Evolutionary conservation across 768 basidiomycete species (phyloP).

Genomic region (Tulasnella sp.): DNA sequence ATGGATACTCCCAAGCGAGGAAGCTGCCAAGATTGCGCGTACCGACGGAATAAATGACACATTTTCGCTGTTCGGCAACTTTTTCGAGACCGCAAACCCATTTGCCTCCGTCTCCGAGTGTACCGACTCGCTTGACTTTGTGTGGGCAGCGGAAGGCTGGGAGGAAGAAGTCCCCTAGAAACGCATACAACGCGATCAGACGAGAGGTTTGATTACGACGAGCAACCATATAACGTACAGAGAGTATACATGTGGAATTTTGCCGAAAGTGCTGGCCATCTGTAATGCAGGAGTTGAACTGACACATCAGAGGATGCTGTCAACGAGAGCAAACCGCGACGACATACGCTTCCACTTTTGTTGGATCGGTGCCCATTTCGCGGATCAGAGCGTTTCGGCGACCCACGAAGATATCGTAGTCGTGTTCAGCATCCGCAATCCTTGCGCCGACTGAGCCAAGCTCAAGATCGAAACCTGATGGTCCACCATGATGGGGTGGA

Average conservation of each 20-base stretch:
- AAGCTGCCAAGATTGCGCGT: neutral
- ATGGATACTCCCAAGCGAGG: neutral
- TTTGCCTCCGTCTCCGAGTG: conserved; percentile 15
- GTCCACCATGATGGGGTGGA: neutral
- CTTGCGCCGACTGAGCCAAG: neutral
- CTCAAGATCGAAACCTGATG: neutral
- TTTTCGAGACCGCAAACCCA: conserved; percentile 14
- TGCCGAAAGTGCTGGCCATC: neutral
- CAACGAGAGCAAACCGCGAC: neutral
- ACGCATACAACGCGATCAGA: neutral
- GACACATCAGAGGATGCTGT: neutral
- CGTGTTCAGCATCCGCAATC: neutral
- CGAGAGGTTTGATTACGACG: neutral
- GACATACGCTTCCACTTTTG: conserved; percentile 7
- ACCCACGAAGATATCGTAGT: conserved; percentile 1
- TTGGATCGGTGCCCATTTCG: conserved; percentile 1
- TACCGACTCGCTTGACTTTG: conserved; percentile 9
- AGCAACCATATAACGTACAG: neutral
- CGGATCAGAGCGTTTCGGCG: conserved; percentile 5
- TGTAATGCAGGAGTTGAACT: neutral
- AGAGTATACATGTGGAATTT: conserved; percentile 7
- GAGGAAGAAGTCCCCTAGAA: conserved; percentile 15
- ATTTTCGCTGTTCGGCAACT: conserved; percentile 10
- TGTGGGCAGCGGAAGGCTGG: conserved; percentile 13
- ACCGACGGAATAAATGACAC: conserved; percentile 16